Evolutionary conservation across 371 early-diverging fungal genomes (phyloP), one percentile per base, ranked within the genome.

Genomic region (Gilbertella persicaria): DNA sequence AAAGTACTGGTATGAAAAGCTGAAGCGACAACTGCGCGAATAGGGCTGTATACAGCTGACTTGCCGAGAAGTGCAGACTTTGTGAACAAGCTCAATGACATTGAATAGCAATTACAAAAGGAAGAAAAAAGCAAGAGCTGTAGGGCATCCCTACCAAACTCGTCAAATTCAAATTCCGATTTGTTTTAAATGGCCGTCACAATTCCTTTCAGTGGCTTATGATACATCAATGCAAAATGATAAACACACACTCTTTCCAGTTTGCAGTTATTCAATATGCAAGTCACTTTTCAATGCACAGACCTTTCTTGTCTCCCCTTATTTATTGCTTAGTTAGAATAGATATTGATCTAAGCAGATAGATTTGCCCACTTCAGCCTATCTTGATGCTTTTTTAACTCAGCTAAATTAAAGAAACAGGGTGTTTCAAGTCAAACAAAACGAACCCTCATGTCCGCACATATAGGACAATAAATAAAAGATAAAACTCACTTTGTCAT

Each of bases 1-100:
- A 53, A 21, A 10, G 57, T 26, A 26, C 53, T 62, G 28, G 65
- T 69, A 25, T 73, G 74, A 33, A 77, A 60, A 45, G 55, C 30
- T 13, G 72, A 53, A 6, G 64, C 58, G 23, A 66, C 57, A 21
- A 66, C 28, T 14, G 55, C 25, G 29, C 55, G 50, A 28, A 55
- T 17, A n/a, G 55, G 52, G 48, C 16, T 53, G 17, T 48, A 28
- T 3, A 40, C 35, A 16, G 24, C 45, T 16, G 37, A 19, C 9
- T 47, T 52, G 13, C 6, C 43, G 9, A 37, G 25, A 20, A 60
- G 38, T 3, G 46, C 28, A 35, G 50, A 43, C 39, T 47, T 54
- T 44, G 54, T 50, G 25, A 60, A 60, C 39, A 54, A 50, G 21
- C 46, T 50, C 30, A 60, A 40, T 14, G 60, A 40, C 60, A 60